Conservation (phyloP, 2,329 filamentous ascomycete genomes). For the Ophiocordyceps australis region DNA sequence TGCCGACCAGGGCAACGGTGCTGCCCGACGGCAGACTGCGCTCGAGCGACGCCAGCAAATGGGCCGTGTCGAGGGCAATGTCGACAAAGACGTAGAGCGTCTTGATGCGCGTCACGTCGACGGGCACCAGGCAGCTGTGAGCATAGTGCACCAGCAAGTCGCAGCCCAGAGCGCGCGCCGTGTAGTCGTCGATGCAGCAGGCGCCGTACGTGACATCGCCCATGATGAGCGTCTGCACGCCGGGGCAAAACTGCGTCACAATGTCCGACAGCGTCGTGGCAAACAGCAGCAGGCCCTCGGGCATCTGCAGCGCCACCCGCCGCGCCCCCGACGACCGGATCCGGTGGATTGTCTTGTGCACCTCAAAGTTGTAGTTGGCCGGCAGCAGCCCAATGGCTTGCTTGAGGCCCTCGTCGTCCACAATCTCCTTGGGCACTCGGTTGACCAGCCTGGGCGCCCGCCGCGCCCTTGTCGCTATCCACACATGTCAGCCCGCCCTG, state of each 20-base stretch:
- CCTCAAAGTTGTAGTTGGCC: slow-evolving; percentile 95
- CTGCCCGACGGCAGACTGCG: slow-evolving; percentile 76
- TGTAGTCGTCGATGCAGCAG: slow-evolving; percentile 98
- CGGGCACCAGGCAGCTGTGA: slow-evolving; percentile 88
- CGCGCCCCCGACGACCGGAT: slow-evolving; percentile 66
- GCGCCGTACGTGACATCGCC: slow-evolving; percentile 97
- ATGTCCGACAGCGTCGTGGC: slow-evolving; percentile 97
- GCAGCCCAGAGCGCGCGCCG: slow-evolving; percentile 80
- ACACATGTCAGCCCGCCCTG: no score
- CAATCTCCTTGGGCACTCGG: slow-evolving; percentile 73
- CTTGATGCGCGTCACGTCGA: slow-evolving; percentile 92
- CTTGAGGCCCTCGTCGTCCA: slow-evolving; percentile 71
- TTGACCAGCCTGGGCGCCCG: slow-evolving; percentile 69
- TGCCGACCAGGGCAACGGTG: slow-evolving; percentile 83
- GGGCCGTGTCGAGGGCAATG: slow-evolving; percentile 83
- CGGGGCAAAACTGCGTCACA: slow-evolving; percentile 81
- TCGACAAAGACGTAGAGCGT: slow-evolving; percentile 97
- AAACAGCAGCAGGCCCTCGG: slow-evolving; percentile 85
- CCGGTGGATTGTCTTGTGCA: slow-evolving; percentile 93
- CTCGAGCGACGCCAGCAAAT: slow-evolving; percentile 72
- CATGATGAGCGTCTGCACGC: slow-evolving; percentile 91
- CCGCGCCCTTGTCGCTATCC: slow-evolving; percentile 50
- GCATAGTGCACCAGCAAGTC: slow-evolving; percentile 94
- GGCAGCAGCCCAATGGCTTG: slow-evolving; percentile 76
- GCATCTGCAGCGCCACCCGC: slow-evolving; percentile 88